Percentiles rank a stretch among this genome's conserved stretches.
Conservation (phyloP, 768 basidiomycete species). For the Tylopilus balloui region DNA sequence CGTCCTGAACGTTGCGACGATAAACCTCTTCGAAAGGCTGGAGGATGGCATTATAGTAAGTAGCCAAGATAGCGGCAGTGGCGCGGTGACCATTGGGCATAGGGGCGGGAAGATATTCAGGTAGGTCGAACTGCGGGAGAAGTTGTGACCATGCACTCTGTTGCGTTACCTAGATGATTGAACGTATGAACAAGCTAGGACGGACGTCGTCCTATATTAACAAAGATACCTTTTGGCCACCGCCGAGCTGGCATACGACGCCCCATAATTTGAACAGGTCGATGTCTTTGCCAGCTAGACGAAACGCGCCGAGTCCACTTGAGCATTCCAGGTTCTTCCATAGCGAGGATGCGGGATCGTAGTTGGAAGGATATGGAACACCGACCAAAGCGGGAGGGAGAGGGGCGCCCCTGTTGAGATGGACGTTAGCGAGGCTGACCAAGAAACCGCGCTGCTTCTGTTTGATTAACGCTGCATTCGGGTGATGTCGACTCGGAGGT, state of each 20-base stretch:
- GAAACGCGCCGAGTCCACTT: constrained; percentile 57
- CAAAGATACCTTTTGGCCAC: constrained; percentile 52
- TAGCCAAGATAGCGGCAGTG: constrained; percentile 48
- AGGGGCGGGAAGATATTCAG: constrained; percentile 48
- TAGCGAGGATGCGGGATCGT: constrained; percentile 56
- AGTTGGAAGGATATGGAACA: constrained; percentile 47
- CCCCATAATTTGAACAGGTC: constrained; percentile 75
- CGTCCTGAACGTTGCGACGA: constrained; percentile 55
- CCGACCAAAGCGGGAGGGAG: constrained; percentile 75
- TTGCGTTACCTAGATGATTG: constrained; percentile 39
- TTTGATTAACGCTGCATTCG: constrained; percentile 37
- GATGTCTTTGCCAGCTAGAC: constrained; percentile 68
- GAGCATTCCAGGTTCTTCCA: constrained; percentile 67
- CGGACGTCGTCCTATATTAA: constrained; percentile 12
- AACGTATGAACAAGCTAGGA: constrained; percentile 10
- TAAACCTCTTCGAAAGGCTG: constrained; percentile 71
- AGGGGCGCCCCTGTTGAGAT: constrained; percentile 54
- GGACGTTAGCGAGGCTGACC: constrained; percentile 52
- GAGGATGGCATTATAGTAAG: constrained; percentile 60
- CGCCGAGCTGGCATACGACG: constrained; percentile 56
- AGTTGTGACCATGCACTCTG: constrained; percentile 56
- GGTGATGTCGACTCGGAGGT: constrained; percentile 32
- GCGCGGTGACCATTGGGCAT: constrained; percentile 45
- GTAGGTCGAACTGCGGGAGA: constrained; percentile 54
- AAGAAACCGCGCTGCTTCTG: constrained; percentile 61